These are phyloP conservation scores for Tetrastigma voinierianum DNA, from an alignment of 164 flowering plant species.

Conservation along the genomic window DNA sequence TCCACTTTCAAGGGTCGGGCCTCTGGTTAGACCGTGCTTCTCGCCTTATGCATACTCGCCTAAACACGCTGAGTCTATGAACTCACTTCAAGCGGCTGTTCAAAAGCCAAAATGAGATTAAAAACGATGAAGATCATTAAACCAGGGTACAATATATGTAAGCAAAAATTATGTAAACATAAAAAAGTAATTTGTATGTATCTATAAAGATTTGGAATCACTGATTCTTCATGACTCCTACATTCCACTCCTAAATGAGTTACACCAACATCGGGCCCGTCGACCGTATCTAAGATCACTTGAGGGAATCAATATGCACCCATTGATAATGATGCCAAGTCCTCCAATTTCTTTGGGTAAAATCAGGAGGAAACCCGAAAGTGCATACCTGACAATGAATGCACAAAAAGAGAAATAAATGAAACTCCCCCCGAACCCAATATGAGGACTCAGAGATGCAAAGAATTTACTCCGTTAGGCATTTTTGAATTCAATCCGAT, in stretches of 20 bases:
- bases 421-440: background rate
- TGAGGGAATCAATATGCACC: constrained; percentile 97
- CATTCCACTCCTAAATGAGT: constrained; percentile 99
- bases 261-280: constrained; percentile 98
- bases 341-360: constrained; percentile 99
- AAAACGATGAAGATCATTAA: background rate
- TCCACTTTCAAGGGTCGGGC: constrained; percentile 93
- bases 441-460: background rate
- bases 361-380: constrained; percentile 94
- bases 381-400: background rate
- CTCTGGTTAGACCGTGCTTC: constrained; percentile 97
- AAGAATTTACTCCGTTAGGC: constrained; percentile 86
- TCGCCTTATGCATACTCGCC: constrained; percentile 99
- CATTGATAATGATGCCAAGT: constrained; percentile 98
- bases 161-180: background rate
- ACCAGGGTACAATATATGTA: background rate
- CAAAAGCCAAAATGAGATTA: constrained; percentile 9
- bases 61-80: constrained; percentile 95
- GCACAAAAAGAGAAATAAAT: background rate
- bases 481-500: constrained; percentile 97
- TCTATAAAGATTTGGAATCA: constrained; percentile 97
- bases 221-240: constrained; percentile 99
- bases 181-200: constrained; percentile 75
- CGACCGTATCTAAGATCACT: constrained; percentile 97
- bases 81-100: constrained; percentile 99